Base-by-base conservation (phyloP, 148 eudicot genomes). In the Camellia lanceoleosa region DNA sequence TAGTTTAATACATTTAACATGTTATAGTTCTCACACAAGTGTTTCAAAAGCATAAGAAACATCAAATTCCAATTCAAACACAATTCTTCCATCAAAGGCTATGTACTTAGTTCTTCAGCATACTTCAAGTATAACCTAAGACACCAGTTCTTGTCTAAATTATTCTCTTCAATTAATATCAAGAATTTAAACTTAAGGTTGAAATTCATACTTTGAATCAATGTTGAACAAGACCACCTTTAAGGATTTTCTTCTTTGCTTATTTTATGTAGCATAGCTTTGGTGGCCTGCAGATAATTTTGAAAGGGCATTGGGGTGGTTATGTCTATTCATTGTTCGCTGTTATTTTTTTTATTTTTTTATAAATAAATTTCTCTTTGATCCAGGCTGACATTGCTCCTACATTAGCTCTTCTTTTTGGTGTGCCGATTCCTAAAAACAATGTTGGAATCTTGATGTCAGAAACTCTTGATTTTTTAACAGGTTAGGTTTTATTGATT, bases 361-460 rank as follows among this genome's bases (percentile, higher is more conserved):
- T 30, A 30, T 30, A 30, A 30, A 30, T 30, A 30, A 30, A 30
- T 30, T 30, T 30, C 38, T 30, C 38, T 30, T 70, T 65, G 68
- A 80, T 87, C 66, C 83, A 96, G 98, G 97, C 93, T 86, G 99
- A 96, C 84, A 83, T 93, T 84, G 86, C 98, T 76, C 88, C 98
- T 74, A 96, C 99, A 60, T 80, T 96, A 83, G 95, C 99, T 85
- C 88, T 93, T 81, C 97, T 92, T 72, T 92, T 89, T 86, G 99
- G 99, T 68, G 97, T 93, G 75, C 99, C 99, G n/a, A 91, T 96
- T 77, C 99, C 99, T 12, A 89, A 85, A 81, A 93, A 93, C 84
- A 96, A 87, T 87, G 91, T 92, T 80, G 99, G 99, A 58, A 81
- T 87, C 74, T 77, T 91, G 84, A 77, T 89, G 83, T 60, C 83